Base-by-base conservation (phyloP, 2,329 filamentous ascomycete species). In the Monilinia laxa region DNA sequence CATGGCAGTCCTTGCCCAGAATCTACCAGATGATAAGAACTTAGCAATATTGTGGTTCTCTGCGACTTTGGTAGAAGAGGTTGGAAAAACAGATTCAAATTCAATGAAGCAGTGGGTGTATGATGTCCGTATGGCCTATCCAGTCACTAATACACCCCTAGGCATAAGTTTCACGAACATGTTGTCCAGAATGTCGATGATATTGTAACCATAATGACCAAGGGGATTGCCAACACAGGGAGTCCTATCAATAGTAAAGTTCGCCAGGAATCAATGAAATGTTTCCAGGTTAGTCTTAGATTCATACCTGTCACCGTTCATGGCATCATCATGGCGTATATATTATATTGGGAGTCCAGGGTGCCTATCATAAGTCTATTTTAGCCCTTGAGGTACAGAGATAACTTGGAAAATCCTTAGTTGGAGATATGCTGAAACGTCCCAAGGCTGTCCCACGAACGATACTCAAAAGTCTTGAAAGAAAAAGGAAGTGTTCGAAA, bases 41-140 rank as follows among this genome's bases (percentile, higher is more conserved):
- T 81, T 85, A 57, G 83, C 85, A 14, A 78, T 87, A 4, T 80
- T 91, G 7, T 90, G 88, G 83, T 90, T 93, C 70, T 81, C 83
- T 4, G 81, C 84, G 60, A 81, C 82, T 2, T 77, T 92, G 31
- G 87, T 88, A 1, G 87, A 90, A 68, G 89, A 91, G 73, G 82
- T 86, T 11, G 84, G 84, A 69, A 92, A 90, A 76, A 83, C 89
- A 11, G 90, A 92, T 71, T 79, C 84, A 66, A 86, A 83, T 66
- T 83, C 84, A 11, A 79, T 81, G 62, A 86, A 86, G 75, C 84
- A 84, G 83, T 85, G 40, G 74, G 80, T 72, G 38, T 38, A 60
- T 57, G n/a, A 62, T 45, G 18, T 62, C 49, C 68, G 25, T 53
- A 53, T 56, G 25, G 69, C 38, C 62, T 18, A 55, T 31, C 28